A percentile compares a stretch with the other conserved stretches of the same genome.
Conservation (phyloP, 140 eudicot genomes). For the Eryngium alpinum region DNA sequence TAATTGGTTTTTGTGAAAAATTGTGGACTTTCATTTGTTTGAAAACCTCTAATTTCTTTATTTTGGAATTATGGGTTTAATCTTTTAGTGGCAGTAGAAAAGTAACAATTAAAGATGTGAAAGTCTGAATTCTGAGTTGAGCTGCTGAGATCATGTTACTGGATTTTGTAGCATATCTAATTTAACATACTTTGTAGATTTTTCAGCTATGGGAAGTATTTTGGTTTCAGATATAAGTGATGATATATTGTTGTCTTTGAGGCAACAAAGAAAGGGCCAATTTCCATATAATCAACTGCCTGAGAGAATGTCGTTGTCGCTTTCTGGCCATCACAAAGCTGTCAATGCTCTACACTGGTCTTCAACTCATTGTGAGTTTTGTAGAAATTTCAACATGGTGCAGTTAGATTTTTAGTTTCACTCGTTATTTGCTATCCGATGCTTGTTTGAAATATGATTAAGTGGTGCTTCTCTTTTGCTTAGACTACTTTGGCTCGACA, state of each 20-base stretch:
- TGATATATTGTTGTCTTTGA: slow-evolving; percentile 41
- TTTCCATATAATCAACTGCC: slow-evolving; percentile 22
- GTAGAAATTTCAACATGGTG: neutral
- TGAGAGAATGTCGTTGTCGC: slow-evolving; percentile 35
- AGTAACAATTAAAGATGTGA: slow-evolving; percentile 3
- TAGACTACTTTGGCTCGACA: neutral
- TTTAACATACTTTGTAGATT: slow-evolving; percentile 6
- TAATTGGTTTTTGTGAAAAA: neutral
- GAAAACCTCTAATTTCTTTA: too few relatives aligned
- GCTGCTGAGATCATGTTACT: neutral
- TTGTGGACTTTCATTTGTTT: too few relatives aligned
- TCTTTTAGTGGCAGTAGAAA: neutral
- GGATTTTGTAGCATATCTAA: neutral
- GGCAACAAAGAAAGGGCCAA: slow-evolving; percentile 32
- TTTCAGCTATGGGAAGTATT: slow-evolving; percentile 61
- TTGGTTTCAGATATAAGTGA: slow-evolving; percentile 46
- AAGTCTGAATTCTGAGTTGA: neutral
- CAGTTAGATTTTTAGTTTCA: neutral
- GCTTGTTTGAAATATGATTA: neutral
- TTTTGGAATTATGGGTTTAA: too few relatives aligned
- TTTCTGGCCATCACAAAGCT: slow-evolving; percentile 57
- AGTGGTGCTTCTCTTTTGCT: neutral
- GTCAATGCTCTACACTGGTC: slow-evolving; percentile 87
- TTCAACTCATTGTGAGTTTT: slow-evolving; percentile 57
- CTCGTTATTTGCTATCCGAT: neutral